phyloP scores from a whole-genome alignment of 192 early-diverging fungal genomes.

The Cladochytrium replicatum region DNA sequence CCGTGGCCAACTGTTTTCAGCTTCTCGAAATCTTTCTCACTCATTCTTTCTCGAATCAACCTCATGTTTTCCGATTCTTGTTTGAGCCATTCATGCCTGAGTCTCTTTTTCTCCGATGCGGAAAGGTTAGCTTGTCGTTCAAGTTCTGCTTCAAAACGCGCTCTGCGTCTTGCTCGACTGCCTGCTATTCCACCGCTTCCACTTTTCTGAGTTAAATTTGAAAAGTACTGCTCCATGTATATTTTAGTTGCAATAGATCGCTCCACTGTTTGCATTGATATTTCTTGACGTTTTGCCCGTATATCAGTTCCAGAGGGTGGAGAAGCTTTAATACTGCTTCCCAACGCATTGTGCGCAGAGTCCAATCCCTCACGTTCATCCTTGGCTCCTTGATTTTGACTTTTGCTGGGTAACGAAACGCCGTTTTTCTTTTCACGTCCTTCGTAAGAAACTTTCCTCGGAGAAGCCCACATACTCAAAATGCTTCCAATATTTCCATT shows the following conservation, averaged over 20 bases:
- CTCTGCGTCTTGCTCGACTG: conserved; percentile 30
- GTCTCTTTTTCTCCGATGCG: conserved; percentile 36
- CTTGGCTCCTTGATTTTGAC: too few species aligned
- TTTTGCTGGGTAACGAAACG: too few species aligned
- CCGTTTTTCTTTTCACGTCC: too few species aligned
- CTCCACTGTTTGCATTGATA: conserved; percentile 43
- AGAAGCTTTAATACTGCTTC: too few species aligned
- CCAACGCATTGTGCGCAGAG: too few species aligned
- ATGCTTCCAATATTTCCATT: too few species aligned
- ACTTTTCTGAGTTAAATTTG: conserved; percentile 34
- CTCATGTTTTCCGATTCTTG: conserved; percentile 47
- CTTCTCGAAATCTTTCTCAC: conserved; percentile 39
- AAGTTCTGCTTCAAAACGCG: conserved; percentile 43
- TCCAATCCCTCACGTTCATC: too few species aligned
- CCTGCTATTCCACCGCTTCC: conserved; percentile 20
- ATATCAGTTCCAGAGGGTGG: too few species aligned
- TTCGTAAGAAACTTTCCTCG: too few species aligned
- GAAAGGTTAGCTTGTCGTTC: conserved; percentile 30
- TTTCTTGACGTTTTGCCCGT: too few species aligned
- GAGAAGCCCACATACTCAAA: too few species aligned
- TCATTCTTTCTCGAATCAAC: conserved; percentile 15
- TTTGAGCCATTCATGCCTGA: conserved; percentile 38
- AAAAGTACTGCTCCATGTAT: conserved; percentile 52
- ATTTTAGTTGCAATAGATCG: conserved; percentile 49
- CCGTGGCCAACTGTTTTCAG: conserved; percentile 41